Evolutionary conservation across 2,329 filamentous ascomycete genomes (phyloP).

Genomic region (Ophiostoma quercus): DNA sequence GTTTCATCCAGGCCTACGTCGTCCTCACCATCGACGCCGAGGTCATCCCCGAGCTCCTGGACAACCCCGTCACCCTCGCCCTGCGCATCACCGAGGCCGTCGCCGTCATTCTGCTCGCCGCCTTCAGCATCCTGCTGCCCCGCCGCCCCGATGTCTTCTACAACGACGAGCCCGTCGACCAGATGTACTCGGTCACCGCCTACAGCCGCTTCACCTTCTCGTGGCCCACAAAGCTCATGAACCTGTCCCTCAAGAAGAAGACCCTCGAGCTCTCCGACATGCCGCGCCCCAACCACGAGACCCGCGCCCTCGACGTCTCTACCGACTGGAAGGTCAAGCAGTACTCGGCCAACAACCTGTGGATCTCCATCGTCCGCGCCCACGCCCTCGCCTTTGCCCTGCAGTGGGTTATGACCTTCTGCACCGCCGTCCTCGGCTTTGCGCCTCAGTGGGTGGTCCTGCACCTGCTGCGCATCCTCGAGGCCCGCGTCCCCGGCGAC

Average conservation of each 20-base stretch:
- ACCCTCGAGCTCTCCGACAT: slow-evolving; percentile 59
- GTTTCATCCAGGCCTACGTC: slow-evolving; percentile 41
- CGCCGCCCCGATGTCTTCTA: slow-evolving; percentile 63
- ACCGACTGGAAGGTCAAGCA: slow-evolving; percentile 45
- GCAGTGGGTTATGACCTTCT: slow-evolving; percentile 55
- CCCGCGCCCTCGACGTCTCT: slow-evolving; percentile 47
- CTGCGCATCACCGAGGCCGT: slow-evolving; percentile 47
- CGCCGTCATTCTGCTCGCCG: slow-evolving; percentile 41
- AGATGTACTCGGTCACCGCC: slow-evolving; percentile 56
- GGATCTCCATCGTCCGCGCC: slow-evolving; percentile 54
- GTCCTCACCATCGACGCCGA: slow-evolving; percentile 43
- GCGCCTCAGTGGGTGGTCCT: slow-evolving; percentile 65
- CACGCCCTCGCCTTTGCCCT: slow-evolving; percentile 52
- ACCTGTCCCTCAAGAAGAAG: slow-evolving; percentile 51
- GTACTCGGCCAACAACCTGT: slow-evolving; percentile 47
- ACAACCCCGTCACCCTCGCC: slow-evolving; percentile 36
- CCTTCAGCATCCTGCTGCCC: slow-evolving; percentile 53
- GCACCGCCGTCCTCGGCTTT: slow-evolving; percentile 56
- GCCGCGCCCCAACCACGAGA: slow-evolving; percentile 53
- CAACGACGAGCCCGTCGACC: slow-evolving; percentile 56
- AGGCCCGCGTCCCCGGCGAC: slow-evolving; percentile 46
- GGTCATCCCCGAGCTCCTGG: slow-evolving; percentile 35
- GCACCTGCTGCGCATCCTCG: slow-evolving; percentile 59
- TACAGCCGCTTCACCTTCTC: slow-evolving; percentile 59
- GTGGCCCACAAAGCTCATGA: slow-evolving; percentile 56